Conservation (phyloP, 1,284 basidiomycete species). For the Golubevia sp. region DNA sequence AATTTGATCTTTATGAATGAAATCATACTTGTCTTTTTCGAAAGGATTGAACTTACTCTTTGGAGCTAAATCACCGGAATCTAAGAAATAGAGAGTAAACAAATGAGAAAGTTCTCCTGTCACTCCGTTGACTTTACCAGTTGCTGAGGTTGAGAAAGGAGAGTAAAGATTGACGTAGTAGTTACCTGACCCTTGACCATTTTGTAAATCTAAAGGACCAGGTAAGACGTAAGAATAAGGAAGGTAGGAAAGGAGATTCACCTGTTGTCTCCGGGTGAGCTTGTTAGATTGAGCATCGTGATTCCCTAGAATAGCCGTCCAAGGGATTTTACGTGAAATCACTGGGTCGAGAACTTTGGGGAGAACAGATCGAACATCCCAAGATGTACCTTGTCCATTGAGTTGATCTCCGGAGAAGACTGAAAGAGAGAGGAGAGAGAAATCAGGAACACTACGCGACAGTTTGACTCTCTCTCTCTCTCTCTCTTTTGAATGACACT, state of each 20-base stretch:
- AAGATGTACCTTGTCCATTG: constrained; percentile 47
- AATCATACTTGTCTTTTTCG: constrained; percentile 24
- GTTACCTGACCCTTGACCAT: constrained; percentile 37
- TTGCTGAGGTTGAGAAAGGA: constrained; percentile 6
- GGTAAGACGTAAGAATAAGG: constrained; percentile 39
- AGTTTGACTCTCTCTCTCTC: not conserved
- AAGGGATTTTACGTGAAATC: constrained; percentile 41
- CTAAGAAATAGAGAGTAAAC: constrained; percentile 43
- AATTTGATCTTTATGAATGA: constrained; percentile 42
- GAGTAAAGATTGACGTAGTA: constrained; percentile 31
- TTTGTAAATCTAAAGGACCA: constrained; percentile 28
- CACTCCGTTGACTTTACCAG: too few relatives aligned
- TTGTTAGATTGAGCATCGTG: constrained; percentile 46
- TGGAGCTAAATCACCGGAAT: constrained; percentile 15
- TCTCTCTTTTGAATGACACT: not conserved
- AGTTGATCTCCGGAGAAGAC: too few relatives aligned
- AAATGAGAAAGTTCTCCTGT: constrained; percentile 24
- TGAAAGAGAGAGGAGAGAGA: not conserved
- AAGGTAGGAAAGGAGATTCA: constrained; percentile 29
- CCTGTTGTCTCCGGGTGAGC: constrained; percentile 33
- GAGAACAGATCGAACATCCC: constrained; percentile 42
- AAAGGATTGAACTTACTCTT: constrained; percentile 11
- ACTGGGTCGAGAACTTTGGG: constrained; percentile 33
- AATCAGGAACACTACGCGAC: too few relatives aligned
- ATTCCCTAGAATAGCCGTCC: constrained; percentile 51